phyloP scores from a whole-genome alignment of 169 alveolate species.

The Besnoitia besnoiti region DNA sequence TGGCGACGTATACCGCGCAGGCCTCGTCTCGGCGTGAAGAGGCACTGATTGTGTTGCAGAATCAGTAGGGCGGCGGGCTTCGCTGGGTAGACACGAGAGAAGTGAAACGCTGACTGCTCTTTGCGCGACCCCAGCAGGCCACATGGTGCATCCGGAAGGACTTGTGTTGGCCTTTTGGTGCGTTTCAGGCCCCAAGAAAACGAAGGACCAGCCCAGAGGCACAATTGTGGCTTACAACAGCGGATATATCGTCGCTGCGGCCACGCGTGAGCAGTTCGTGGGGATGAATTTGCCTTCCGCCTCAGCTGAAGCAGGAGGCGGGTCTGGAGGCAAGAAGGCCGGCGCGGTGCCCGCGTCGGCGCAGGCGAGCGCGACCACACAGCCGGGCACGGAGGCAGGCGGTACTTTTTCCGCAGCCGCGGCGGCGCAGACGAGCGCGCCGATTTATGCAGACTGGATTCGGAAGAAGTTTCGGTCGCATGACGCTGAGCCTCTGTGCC shows the following conservation, averaged over 20 bases:
- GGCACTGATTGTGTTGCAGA: too few relatives aligned
- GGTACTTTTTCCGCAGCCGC: neutral
- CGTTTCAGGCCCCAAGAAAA: constrained; percentile 41
- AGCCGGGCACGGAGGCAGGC: neutral
- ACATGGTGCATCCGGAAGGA: too few relatives aligned
- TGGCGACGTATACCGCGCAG: too few relatives aligned
- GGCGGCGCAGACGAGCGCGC: neutral
- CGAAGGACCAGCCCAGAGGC: constrained; percentile 44
- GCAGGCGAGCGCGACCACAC: too few relatives aligned
- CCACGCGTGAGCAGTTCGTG: constrained; percentile 47
- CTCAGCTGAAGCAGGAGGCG: neutral
- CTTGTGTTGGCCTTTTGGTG: neutral
- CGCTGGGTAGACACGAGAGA: too few relatives aligned
- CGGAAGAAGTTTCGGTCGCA: constrained; percentile 55
- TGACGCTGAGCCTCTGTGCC: constrained; percentile 55
- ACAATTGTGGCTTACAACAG: constrained; percentile 27
- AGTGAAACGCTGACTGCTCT: too few relatives aligned
- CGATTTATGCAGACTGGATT: constrained; percentile 61
- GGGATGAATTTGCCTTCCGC: neutral
- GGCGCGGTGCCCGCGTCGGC: neutral
- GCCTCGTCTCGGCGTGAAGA: too few relatives aligned
- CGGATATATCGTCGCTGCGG: constrained; percentile 46
- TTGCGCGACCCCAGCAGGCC: too few relatives aligned
- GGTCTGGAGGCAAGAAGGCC: neutral
- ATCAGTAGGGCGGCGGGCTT: too few relatives aligned